Evolutionary conservation across 768 basidiomycete species (phyloP).

Genomic region (Leucosporidium scottii): DNA sequence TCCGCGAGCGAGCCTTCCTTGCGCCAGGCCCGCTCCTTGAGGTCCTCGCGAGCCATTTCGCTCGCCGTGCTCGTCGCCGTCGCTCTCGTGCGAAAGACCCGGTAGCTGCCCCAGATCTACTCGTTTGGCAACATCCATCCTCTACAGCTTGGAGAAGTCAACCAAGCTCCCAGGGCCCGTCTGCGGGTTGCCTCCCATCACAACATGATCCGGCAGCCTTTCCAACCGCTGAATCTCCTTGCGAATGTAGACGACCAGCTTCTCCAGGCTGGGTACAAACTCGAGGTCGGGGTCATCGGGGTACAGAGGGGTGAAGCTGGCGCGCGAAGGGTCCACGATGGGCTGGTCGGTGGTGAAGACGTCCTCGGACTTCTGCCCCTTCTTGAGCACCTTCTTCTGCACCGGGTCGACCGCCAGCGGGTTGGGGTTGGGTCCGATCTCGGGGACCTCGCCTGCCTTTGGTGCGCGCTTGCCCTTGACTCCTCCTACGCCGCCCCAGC

Average conservation of each 20-base stretch:
- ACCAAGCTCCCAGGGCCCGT: conserved; percentile 21
- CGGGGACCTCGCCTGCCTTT: conserved; percentile 45
- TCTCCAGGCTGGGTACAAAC: conserved; percentile 63
- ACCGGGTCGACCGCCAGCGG: conserved; percentile 25
- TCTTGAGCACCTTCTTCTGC: conserved; percentile 35
- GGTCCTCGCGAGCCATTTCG: no score
- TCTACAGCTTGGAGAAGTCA: conserved; percentile 27
- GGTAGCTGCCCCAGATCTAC: background rate
- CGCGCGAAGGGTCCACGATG: conserved; percentile 39
- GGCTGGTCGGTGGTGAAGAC: conserved; percentile 48
- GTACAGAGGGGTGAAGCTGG: conserved; percentile 25
- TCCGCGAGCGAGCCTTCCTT: no score
- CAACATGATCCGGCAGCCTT: conserved; percentile 47
- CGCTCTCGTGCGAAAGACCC: background rate
- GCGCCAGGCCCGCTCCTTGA: no score
- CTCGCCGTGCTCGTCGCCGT: no score
- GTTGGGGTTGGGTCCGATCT: conserved; percentile 51
- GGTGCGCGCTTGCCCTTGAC: conserved; percentile 46
- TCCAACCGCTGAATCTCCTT: conserved; percentile 67
- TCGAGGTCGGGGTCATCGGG: conserved; percentile 38
- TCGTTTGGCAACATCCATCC: background rate
- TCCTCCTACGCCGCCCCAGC: conserved; percentile 53
- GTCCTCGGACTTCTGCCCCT: conserved; percentile 40
- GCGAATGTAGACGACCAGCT: conserved; percentile 61
- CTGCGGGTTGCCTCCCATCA: conserved; percentile 33